phyloP scores from a whole-genome alignment of 2,329 filamentous ascomycete genomes.

The Clarireedia paspali region DNA sequence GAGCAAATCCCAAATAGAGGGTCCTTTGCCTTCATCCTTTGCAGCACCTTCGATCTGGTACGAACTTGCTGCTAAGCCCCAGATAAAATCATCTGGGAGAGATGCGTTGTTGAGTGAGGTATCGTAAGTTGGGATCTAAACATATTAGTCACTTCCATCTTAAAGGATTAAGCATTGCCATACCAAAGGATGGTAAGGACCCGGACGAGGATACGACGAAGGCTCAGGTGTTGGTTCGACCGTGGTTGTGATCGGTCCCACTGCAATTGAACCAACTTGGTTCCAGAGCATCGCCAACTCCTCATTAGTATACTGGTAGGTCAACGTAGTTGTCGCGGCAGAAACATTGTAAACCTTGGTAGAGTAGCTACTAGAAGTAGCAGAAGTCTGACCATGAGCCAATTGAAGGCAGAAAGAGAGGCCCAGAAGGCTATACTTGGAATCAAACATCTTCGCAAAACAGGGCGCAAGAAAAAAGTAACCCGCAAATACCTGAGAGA shows the following conservation, averaged over 20 bases:
- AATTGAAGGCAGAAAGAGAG: neutral
- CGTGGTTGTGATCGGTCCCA: constrained; percentile 35
- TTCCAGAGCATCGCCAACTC: constrained; percentile 39
- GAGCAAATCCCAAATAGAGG: constrained; percentile 36
- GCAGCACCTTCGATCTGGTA: constrained; percentile 40
- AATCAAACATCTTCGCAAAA: neutral
- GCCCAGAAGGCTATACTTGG: constrained; percentile 5
- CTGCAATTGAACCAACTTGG: constrained; percentile 35
- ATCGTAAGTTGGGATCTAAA: constrained; percentile 21
- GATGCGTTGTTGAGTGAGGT: constrained; percentile 25
- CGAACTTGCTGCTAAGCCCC: constrained; percentile 41
- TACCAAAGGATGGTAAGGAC: constrained; percentile 36
- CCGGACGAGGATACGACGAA: constrained; percentile 32
- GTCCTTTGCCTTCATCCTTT: constrained; percentile 37
- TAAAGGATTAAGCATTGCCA: constrained; percentile 21
- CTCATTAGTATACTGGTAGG: constrained; percentile 39
- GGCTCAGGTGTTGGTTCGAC: constrained; percentile 36
- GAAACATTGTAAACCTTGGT: constrained; percentile 32
- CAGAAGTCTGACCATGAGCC: neutral
- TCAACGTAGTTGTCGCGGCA: constrained; percentile 35
- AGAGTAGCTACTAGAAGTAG: constrained; percentile 11
- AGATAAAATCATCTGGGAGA: constrained; percentile 36
- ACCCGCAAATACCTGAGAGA: neutral
- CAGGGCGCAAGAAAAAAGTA: neutral
- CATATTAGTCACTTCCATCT: neutral